Base-by-base conservation (phyloP, 495 filamentous ascomycete genomes). In the Penicillium herquei region DNA sequence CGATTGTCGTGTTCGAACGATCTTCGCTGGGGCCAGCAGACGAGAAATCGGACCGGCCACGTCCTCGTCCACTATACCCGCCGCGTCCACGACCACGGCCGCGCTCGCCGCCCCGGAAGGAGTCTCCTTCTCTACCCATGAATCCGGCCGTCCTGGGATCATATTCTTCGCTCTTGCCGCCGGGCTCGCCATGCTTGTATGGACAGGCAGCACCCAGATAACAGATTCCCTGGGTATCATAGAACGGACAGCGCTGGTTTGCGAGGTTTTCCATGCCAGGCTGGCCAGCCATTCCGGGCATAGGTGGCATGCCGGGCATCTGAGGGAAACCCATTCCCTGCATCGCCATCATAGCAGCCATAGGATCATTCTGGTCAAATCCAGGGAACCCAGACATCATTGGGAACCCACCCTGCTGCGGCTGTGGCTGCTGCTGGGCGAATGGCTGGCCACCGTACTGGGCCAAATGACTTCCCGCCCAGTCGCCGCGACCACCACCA, bases 201-300 rank as follows among this genome's bases (percentile, higher is more conserved):
- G 80, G 86, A 68, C 93, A 98, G 41, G 81, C 84, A 53, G 79
- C 80, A 3, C 91, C 91, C 45, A 87, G 71, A 33, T 88, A 83
- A 63, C 93, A 98, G 58, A 87, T 95, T 0, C 94, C 94, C 59
- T 92, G 91, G 1, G 80, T 84, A 57, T 97, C 92, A 66, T 91
- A 98, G 67, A 96, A 91, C 41, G 85, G 84, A 64, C 93, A 98
- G 54, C 87, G 79, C 65, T 84, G 76, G 52, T 72, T 74, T 51
- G 49, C 66, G 51, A 71, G 70, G 33, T 69, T 69, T 30, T 64
- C 72, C 26, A 53, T 60, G 14, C 49, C 65, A 47, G 68, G 68
- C 46, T 70, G 70, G 7, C 64, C 67, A 32, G 77, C 66, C 39
- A 75, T 67, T 41, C 72, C 72, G 10, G 73, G 69, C 66, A 82